Evolutionary conservation across 805 yeast species (phyloP).

Genomic region (Kuraishia borneana): DNA sequence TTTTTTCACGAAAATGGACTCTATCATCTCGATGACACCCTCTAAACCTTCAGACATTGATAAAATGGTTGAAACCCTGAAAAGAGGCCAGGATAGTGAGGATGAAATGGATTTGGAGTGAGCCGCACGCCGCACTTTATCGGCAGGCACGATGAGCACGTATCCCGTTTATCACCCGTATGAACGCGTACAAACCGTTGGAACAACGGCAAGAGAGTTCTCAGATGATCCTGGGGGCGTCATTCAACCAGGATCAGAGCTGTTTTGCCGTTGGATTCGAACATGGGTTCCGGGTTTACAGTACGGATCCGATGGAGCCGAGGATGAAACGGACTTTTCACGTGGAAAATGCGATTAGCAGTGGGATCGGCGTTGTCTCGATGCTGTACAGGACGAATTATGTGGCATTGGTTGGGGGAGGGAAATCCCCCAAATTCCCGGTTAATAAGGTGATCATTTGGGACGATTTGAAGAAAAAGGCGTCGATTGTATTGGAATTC

Average conservation of each 20-base stretch:
- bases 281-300: conserved; percentile 74
- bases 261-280: conserved; percentile 83
- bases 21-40: not conserved
- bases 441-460: conserved; percentile 75
- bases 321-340: conserved; percentile 49
- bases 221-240: conserved; percentile 39
- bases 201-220: conserved; percentile 7
- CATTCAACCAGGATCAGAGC: conserved; percentile 83
- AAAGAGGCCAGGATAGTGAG: conserved; percentile 29
- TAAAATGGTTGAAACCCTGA: conserved; percentile 25
- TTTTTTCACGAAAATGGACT: conserved; percentile 17
- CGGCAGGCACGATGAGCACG: too few relatives aligned
- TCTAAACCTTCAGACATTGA: conserved; percentile 16
- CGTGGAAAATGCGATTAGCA: conserved; percentile 4
- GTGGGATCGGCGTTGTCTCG: conserved; percentile 64
- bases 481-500: conserved; percentile 66
- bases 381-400: conserved; percentile 91
- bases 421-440: conserved; percentile 67
- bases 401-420: conserved; percentile 86
- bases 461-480: conserved; percentile 80
- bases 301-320: conserved; percentile 76
- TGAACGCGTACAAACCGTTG: conserved; percentile 22
- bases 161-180: conserved; percentile 5
- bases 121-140: not conserved
- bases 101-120: conserved; percentile 44